Evolutionary conservation across 169 alveolate species (phyloP).

Genomic region (Perkinsus marinus): DNA sequence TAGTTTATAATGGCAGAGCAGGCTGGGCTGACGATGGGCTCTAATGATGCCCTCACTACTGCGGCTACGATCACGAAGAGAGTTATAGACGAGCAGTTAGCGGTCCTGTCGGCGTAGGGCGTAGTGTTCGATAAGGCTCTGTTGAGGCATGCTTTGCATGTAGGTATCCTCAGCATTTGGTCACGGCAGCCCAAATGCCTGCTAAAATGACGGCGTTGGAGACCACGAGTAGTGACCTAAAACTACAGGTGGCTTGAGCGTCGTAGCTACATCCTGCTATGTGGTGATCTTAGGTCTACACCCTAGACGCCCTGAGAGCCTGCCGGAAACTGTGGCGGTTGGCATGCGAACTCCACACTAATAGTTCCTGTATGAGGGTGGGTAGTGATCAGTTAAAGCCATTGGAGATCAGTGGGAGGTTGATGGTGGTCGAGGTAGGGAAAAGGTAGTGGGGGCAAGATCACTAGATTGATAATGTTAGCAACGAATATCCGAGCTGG

Average conservation of each 20-base stretch:
- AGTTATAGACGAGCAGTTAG: background rate
- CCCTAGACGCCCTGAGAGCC: background rate
- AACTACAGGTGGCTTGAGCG: background rate
- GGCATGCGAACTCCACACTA: background rate
- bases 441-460: too few species aligned
- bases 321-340: background rate
- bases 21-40: background rate
- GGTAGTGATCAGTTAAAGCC: background rate
- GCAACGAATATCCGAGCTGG: too few species aligned
- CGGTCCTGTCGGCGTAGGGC: background rate
- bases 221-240: background rate
- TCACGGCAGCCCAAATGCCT: background rate
- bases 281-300: background rate
- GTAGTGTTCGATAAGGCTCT: background rate
- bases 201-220: background rate
- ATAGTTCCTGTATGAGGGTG: background rate
- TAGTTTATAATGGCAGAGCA: background rate
- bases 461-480: too few species aligned
- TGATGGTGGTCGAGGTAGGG: too few species aligned
- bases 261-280: too few species aligned
- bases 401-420: background rate
- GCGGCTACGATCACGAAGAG: background rate
- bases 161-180: background rate
- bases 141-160: background rate
- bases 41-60: background rate